Conservation (phyloP, 768 basidiomycete genomes). For the Gymnopilus dilepis region DNA sequence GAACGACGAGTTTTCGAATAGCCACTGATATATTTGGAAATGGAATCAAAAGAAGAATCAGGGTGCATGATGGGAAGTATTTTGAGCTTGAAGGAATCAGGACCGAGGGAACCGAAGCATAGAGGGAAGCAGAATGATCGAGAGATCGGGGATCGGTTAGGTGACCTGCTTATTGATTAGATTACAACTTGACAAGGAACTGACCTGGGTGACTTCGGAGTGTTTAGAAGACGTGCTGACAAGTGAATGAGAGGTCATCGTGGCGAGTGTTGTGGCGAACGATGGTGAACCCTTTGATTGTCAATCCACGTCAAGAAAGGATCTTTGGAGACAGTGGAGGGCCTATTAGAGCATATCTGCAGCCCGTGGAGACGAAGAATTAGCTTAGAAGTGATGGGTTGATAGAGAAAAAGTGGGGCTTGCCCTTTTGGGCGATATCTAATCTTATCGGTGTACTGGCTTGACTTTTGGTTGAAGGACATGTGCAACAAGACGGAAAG, state of each 20-base stretch:
- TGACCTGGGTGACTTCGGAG: background rate
- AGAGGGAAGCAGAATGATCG: background rate
- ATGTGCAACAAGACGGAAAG: too few relatives aligned
- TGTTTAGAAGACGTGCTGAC: background rate
- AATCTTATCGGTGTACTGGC: too few relatives aligned
- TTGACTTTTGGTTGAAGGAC: too few relatives aligned
- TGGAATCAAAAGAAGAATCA: background rate
- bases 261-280: background rate
- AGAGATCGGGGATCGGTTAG: conserved; percentile 1
- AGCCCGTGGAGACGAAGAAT: too few relatives aligned
- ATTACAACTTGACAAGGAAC: background rate
- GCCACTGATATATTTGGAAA: background rate
- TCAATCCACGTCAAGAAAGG: background rate
- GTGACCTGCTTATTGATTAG: background rate
- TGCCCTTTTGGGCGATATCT: too few relatives aligned
- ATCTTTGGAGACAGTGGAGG: background rate
- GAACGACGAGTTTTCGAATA: background rate
- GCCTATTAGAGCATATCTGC: too few relatives aligned
- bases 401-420: too few relatives aligned
- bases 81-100: background rate
- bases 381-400: too few relatives aligned
- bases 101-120: background rate
- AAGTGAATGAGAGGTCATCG: background rate
- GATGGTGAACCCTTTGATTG: background rate
- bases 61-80: background rate